These are phyloP conservation scores for Penicillium crystallinum DNA, from an alignment of 495 filamentous ascomycete species.

Conservation along the genomic window DNA sequence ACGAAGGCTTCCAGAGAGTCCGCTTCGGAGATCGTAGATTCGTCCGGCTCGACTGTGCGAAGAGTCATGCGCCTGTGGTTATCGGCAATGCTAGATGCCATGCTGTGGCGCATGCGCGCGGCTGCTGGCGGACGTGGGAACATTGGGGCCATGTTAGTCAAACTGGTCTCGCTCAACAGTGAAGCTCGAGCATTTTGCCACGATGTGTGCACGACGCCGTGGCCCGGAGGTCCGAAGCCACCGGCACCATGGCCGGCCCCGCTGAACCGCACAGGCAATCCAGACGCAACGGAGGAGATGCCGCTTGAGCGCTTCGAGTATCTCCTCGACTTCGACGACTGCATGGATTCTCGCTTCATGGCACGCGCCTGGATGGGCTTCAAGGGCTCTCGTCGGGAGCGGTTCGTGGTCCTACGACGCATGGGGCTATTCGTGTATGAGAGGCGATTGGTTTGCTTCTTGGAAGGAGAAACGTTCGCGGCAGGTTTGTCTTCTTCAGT, in stretches of 20 bases:
- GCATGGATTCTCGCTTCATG: conserved; percentile 38
- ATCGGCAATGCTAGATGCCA: conserved; percentile 28
- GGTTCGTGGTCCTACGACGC: conserved; percentile 28
- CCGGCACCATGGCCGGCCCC: conserved; percentile 48
- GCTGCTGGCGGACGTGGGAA: conserved; percentile 37
- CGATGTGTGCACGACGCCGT: conserved; percentile 41
- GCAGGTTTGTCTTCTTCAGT: conserved; percentile 22
- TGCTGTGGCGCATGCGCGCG: conserved; percentile 25
- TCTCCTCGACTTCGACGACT: conserved; percentile 37
- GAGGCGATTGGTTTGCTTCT: conserved; percentile 27
- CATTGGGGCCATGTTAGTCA: conserved; percentile 33
- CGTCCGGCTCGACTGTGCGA: conserved; percentile 31
- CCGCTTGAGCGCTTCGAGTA: conserved; percentile 44
- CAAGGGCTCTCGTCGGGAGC: conserved; percentile 36
- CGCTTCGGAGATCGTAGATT: conserved; percentile 35
- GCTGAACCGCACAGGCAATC: conserved; percentile 37
- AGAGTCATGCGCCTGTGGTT: conserved; percentile 33
- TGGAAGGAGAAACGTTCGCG: conserved; percentile 12
- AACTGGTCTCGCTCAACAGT: conserved; percentile 33
- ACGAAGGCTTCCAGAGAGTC: conserved; percentile 45
- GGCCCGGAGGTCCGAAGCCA: conserved; percentile 42
- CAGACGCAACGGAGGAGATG: conserved; percentile 34
- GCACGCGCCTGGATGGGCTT: conserved; percentile 38
- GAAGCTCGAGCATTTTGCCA: conserved; percentile 43
- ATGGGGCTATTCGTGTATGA: conserved; percentile 31